These are phyloP conservation scores for Lachnellula suecica DNA, from an alignment of 2,329 filamentous ascomycete genomes.

Conservation along the genomic window DNA sequence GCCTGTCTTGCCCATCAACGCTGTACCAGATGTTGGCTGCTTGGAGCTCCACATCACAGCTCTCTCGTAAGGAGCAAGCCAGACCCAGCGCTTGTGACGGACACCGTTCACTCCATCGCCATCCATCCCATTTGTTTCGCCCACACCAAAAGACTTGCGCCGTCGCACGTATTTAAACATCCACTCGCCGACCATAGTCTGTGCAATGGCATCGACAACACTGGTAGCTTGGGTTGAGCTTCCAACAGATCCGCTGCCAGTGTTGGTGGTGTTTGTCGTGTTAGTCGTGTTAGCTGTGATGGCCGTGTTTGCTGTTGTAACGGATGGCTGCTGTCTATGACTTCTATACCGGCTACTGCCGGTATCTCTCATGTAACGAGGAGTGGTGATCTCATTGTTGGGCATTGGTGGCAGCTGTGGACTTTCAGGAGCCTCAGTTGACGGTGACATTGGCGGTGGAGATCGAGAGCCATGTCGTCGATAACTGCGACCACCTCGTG, in stretches of 20 bases:
- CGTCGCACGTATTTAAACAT: slow-evolving; percentile 90
- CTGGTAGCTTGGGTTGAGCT: slow-evolving; percentile 67
- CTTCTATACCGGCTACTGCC: slow-evolving; percentile 41
- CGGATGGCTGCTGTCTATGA: slow-evolving; percentile 59
- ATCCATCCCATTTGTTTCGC: slow-evolving; percentile 65
- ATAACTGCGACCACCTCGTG: slow-evolving; percentile 48
- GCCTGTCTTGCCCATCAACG: slow-evolving; percentile 89
- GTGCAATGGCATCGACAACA: slow-evolving; percentile 94
- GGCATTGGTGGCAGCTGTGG: slow-evolving; percentile 72
- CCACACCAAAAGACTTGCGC: slow-evolving; percentile 85
- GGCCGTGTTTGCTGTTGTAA: slow-evolving; percentile 56
- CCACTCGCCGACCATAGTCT: slow-evolving; percentile 98
- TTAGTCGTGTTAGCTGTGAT: slow-evolving; percentile 56
- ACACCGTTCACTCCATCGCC: slow-evolving; percentile 65
- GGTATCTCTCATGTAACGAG: slow-evolving; percentile 42
- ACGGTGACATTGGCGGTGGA: slow-evolving; percentile 65
- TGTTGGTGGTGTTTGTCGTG: slow-evolving; percentile 36
- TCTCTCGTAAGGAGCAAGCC: slow-evolving; percentile 94
- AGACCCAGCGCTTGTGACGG: slow-evolving; percentile 96
- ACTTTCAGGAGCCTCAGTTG: slow-evolving; percentile 67
- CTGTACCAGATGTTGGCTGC: slow-evolving; percentile 84
- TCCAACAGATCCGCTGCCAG: slow-evolving; percentile 49
- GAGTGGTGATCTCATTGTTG: slow-evolving; percentile 67
- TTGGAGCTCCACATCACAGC: slow-evolving; percentile 98
- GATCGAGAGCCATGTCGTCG: slow-evolving; percentile 57